These are phyloP conservation scores for Aspergillus saccharolyticus DNA, from an alignment of 495 filamentous ascomycete genomes.

Conservation along the genomic window DNA sequence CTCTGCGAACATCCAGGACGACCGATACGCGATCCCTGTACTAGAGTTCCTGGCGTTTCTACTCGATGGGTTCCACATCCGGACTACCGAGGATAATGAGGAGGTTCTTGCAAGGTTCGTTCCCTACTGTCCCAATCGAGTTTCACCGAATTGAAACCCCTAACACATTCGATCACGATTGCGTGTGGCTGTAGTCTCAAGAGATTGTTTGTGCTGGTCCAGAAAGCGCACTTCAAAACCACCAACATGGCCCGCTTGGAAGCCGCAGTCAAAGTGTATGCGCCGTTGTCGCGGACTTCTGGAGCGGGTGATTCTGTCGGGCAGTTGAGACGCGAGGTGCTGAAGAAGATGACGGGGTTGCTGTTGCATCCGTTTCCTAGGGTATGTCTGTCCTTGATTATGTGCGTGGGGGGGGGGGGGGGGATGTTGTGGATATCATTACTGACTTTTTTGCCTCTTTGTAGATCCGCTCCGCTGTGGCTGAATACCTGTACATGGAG, in stretches of 20 bases:
- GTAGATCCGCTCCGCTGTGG: conserved; percentile 34
- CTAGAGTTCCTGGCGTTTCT: conserved; percentile 73
- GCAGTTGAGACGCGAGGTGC: conserved; percentile 36
- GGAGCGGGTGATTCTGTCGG: neutral
- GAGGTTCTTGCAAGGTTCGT: too few relatives aligned
- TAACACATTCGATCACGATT: too few relatives aligned
- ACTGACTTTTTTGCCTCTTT: too few relatives aligned
- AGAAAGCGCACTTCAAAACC: conserved; percentile 78
- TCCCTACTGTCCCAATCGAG: too few relatives aligned
- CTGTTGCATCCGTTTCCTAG: conserved; percentile 61
- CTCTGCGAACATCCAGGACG: conserved; percentile 46
- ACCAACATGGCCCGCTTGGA: conserved; percentile 71
- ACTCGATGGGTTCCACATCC: conserved; percentile 45
- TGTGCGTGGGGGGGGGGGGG: neutral
- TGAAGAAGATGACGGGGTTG: conserved; percentile 54
- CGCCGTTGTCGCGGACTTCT: conserved; percentile 48
- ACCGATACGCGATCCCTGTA: conserved; percentile 67
- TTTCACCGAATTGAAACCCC: too few relatives aligned
- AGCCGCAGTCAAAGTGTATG: conserved; percentile 73
- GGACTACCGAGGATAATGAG: conserved; percentile 10
- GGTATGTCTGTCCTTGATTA: conserved; percentile 29
- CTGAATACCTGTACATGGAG: conserved; percentile 38
- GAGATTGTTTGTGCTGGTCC: conserved; percentile 60
- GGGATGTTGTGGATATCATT: neutral
- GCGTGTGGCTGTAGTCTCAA: too few relatives aligned